Conservation (phyloP, 2,329 filamentous ascomycete species). For the Stagonosporopsis chrysanthemi region DNA sequence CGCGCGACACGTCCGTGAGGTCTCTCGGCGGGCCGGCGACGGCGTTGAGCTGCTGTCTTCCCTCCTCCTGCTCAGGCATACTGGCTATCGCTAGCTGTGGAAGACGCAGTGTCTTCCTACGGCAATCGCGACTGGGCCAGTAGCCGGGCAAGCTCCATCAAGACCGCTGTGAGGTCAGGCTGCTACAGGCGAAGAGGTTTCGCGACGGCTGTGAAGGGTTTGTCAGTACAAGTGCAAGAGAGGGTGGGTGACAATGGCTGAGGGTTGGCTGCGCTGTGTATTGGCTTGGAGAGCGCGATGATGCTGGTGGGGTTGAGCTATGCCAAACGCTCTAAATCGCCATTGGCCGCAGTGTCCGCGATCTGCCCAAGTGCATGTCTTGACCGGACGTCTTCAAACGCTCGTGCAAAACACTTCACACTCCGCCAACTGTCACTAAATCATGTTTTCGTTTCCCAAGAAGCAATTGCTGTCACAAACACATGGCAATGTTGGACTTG, state of each 20-base stretch:
- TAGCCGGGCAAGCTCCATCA: constrained; percentile 64
- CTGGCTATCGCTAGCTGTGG: constrained; percentile 58
- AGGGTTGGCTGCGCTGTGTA: constrained; percentile 26
- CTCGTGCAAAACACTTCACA: constrained; percentile 9
- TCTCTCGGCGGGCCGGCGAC: constrained; percentile 46
- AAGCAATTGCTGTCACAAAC: constrained; percentile 1
- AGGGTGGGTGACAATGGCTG: constrained; percentile 39
- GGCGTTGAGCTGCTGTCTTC: constrained; percentile 30
- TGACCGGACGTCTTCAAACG: constrained; percentile 15
- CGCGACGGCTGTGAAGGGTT: constrained; percentile 19
- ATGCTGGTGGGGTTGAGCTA: constrained; percentile 45
- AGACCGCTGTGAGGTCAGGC: constrained; percentile 45
- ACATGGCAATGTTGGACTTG: constrained; percentile 1
- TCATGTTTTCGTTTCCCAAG: not conserved
- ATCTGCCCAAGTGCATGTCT: constrained; percentile 14
- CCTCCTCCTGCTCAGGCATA: constrained; percentile 49
- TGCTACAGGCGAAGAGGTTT: constrained; percentile 21
- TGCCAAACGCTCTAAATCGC: constrained; percentile 12
- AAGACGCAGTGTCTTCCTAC: constrained; percentile 64
- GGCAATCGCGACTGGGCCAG: constrained; percentile 65
- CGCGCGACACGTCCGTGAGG: constrained; percentile 47
- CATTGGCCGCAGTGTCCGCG: constrained; percentile 12
- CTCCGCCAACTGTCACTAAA: not conserved
- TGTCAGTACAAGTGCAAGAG: constrained; percentile 16
- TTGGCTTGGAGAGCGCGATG: constrained; percentile 32